Evolutionary conservation across 306 rosid genomes (phyloP).

Genomic region (Phaseolus lunatus): DNA sequence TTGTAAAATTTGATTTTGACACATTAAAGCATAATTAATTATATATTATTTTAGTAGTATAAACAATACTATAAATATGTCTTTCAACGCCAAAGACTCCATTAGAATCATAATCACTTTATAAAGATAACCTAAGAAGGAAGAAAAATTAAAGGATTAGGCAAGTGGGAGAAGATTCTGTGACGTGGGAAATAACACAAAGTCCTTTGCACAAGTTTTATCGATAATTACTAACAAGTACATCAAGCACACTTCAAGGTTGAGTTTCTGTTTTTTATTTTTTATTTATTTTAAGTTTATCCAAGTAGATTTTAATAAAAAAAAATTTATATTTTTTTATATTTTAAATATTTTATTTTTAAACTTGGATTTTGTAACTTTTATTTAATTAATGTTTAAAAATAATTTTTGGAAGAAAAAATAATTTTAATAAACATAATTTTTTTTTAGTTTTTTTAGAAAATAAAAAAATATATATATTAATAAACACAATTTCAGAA

Average conservation of each 20-base stretch:
- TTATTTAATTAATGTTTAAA: no score
- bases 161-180: constrained; percentile 29
- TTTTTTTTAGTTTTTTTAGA: no score
- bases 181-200: constrained; percentile 16
- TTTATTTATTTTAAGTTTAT: no score
- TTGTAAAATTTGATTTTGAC: constrained; percentile 45
- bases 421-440: no score
- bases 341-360: no score
- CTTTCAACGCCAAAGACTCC: constrained; percentile 9
- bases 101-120: constrained; percentile 12
- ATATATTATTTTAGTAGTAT: background rate
- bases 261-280: background rate
- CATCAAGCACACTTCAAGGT: background rate
- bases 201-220: background rate
- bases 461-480: no score
- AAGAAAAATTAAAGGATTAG: constrained; percentile 31
- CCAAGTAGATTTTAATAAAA: no score
- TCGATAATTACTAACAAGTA: background rate
- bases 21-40: constrained; percentile 23
- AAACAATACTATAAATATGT: constrained; percentile 26
- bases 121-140: background rate
- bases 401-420: no score
- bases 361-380: no score
- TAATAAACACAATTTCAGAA: no score
- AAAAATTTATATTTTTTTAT: no score